phyloP scores from a whole-genome alignment of 176 grass and related monocot species.

The Triticum timopheevii region DNA sequence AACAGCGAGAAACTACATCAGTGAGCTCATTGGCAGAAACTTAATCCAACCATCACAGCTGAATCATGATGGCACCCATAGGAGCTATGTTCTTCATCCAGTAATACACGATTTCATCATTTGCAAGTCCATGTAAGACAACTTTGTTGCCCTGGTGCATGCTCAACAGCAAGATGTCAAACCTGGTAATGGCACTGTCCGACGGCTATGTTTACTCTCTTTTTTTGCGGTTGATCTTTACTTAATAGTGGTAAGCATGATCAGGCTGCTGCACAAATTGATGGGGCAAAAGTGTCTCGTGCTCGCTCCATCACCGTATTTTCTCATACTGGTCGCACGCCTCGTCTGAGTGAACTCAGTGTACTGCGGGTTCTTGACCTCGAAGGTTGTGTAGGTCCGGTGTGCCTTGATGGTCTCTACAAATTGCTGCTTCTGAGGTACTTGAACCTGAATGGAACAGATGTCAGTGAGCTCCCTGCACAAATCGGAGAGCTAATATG shows the following conservation, averaged over 20 bases:
- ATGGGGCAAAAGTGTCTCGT: constrained; percentile 2
- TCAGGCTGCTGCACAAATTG: not conserved
- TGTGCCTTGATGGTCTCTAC: constrained; percentile 30
- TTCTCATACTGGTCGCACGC: not conserved
- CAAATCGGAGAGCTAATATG: too few species aligned
- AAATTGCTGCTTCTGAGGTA: constrained; percentile 25
- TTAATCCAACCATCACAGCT: constrained; percentile 22
- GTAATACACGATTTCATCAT: constrained; percentile 47
- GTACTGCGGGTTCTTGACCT: constrained; percentile 43
- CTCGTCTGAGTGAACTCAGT: constrained; percentile 18
- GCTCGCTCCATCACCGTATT: constrained; percentile 41
- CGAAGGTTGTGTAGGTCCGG: constrained; percentile 20
- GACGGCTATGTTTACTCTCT: constrained; percentile 28
- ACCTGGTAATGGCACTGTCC: not conserved
- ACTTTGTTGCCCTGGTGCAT: constrained; percentile 37
- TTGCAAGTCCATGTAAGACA: constrained; percentile 41
- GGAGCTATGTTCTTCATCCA: constrained; percentile 26
- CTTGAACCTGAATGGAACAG: too few species aligned
- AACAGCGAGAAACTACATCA: constrained; percentile 26
- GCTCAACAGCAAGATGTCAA: not conserved
- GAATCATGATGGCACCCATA: constrained; percentile 2
- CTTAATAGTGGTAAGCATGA: constrained; percentile 10
- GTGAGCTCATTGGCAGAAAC: constrained; percentile 39
- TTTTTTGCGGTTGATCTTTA: not conserved
- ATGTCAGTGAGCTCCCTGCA: too few species aligned